Conservation (phyloP, 2,329 filamentous ascomycete genomes). For the Fusarium siculi region DNA sequence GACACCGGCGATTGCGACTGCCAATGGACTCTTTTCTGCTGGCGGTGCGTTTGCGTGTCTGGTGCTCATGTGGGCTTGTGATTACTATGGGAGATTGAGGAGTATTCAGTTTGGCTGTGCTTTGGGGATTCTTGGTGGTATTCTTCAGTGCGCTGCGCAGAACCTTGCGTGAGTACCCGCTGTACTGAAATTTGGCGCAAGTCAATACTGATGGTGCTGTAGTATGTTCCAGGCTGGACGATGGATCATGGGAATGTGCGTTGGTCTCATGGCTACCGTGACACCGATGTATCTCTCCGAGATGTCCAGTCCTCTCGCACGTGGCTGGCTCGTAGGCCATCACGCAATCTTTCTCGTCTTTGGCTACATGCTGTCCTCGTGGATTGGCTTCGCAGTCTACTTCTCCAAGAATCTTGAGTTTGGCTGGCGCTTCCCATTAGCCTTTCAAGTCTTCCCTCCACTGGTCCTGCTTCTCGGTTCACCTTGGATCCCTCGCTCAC, state of each 20-base stretch:
- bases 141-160: constrained; percentile 57
- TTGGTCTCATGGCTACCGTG: constrained; percentile 51
- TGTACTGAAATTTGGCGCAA: rapidly evolving
- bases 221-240: constrained; percentile 55
- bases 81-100: constrained; percentile 54
- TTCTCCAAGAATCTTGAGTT: constrained; percentile 48
- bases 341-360: constrained; percentile 59
- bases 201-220: neutral
- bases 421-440: constrained; percentile 57
- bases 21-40: constrained; percentile 60
- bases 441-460: constrained; percentile 54
- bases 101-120: constrained; percentile 59
- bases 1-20: constrained; percentile 58
- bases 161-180: constrained; percentile 50
- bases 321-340: constrained; percentile 62
- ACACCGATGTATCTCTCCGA: constrained; percentile 51
- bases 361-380: constrained; percentile 56
- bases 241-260: constrained; percentile 57
- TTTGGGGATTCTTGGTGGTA: constrained; percentile 57
- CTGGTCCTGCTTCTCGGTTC: constrained; percentile 50
- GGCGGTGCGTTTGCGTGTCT: constrained; percentile 59
- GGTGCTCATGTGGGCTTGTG: constrained; percentile 61
- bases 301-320: constrained; percentile 51
- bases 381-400: constrained; percentile 52
- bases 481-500: constrained; percentile 53